These are phyloP conservation scores for Phoenix dactylifera DNA, from an alignment of 176 grass and related monocot species.

Conservation along the genomic window DNA sequence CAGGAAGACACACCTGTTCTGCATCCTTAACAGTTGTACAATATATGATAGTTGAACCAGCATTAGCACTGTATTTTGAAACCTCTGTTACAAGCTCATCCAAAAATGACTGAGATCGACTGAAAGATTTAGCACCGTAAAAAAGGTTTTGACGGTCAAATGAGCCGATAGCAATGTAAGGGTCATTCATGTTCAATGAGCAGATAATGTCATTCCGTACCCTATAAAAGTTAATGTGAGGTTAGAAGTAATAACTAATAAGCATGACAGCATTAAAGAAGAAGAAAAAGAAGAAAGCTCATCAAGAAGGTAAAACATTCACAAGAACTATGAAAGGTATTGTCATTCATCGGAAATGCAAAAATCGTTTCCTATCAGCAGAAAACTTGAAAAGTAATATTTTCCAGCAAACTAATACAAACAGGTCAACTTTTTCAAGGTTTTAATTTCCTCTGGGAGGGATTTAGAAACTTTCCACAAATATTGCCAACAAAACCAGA, in stretches of 20 bases:
- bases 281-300: constrained; percentile 1
- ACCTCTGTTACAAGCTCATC: constrained; percentile 79
- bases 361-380: no score
- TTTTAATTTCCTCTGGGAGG: no score
- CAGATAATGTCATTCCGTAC: constrained; percentile 70
- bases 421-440: no score
- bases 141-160: constrained; percentile 90
- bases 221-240: constrained; percentile 26
- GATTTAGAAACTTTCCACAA: no score
- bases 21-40: constrained; percentile 82
- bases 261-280: not conserved
- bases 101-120: constrained; percentile 45
- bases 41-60: constrained; percentile 85
- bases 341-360: no score
- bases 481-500: no score
- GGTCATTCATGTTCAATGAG: constrained; percentile 53
- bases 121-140: constrained; percentile 64
- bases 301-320: no score
- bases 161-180: constrained; percentile 58
- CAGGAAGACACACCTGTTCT: constrained; percentile 50
- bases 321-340: no score
- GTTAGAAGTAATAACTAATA: constrained; percentile 10
- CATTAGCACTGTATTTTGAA: constrained; percentile 39
- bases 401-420: no score
- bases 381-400: no score